Evolutionary conservation across 2,329 filamentous ascomycete genomes (phyloP).

Genomic region (Aspergillus sp.): DNA sequence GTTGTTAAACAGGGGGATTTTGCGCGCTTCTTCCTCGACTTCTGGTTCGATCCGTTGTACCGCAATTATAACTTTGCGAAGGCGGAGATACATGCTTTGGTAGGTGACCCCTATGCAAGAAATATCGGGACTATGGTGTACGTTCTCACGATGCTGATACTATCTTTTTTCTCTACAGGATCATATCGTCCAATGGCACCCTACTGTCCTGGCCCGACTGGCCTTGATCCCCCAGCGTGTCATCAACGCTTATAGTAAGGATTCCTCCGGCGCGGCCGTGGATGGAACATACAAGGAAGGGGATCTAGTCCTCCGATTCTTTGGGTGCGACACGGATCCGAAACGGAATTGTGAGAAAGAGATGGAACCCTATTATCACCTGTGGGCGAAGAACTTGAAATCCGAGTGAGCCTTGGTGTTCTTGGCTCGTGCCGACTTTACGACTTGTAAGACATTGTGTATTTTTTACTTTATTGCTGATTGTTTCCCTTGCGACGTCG

Average conservation of each 20-base stretch:
- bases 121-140: background rate
- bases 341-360: conserved; percentile 69
- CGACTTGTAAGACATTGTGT: background rate
- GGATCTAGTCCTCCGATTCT: conserved; percentile 79
- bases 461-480: background rate
- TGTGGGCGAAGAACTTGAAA: conserved; percentile 39
- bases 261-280: conserved; percentile 34
- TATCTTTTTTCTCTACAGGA: conserved; percentile 55
- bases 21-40: conserved; percentile 88
- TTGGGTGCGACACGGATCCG: conserved; percentile 62
- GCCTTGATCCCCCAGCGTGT: conserved; percentile 83
- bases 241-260: conserved; percentile 73
- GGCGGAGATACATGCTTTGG: conserved; percentile 86
- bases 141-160: background rate
- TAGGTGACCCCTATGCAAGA: conserved; percentile 43
- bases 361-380: conserved; percentile 56
- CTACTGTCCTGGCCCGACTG: conserved; percentile 86
- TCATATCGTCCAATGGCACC: conserved; percentile 93
- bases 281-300: conserved; percentile 74
- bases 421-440: background rate
- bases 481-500: background rate
- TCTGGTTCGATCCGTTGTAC: conserved; percentile 95
- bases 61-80: conserved; percentile 95
- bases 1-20: conserved; percentile 82
- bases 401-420: conserved; percentile 10